Base-by-base conservation (phyloP, 768 basidiomycete species). In the Termitomyces sp. region DNA sequence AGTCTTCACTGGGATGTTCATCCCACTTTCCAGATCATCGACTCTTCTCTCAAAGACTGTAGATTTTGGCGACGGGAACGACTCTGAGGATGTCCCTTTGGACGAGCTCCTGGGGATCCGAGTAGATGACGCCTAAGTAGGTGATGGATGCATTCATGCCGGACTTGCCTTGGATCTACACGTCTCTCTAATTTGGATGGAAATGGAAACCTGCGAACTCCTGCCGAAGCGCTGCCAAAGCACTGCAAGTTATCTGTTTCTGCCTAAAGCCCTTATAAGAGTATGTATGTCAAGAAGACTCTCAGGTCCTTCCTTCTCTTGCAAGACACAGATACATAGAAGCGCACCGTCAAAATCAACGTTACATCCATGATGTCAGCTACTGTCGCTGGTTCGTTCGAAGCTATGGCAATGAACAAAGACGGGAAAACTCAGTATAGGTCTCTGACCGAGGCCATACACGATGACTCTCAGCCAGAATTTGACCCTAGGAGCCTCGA, bases 181-280 rank as follows among this genome's bases (percentile, higher is more conserved):
- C n/a, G n/a, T n/a, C n/a, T n/a, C n/a, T n/a, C n/a, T n/a, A n/a
- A n/a, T n/a, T n/a, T n/a, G n/a, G n/a, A n/a, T n/a, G n/a, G n/a
- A n/a, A n/a, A n/a, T n/a, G n/a, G n/a, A n/a, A n/a, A n/a, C n/a
- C n/a, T n/a, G n/a, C n/a, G n/a, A n/a, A n/a, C n/a, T n/a, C n/a
- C n/a, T n/a, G n/a, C n/a, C n/a, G n/a, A n/a, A n/a, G n/a, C n/a
- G n/a, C n/a, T n/a, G n/a, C n/a, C n/a, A n/a, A n/a, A n/a, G n/a
- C n/a, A n/a, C n/a, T n/a, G n/a, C n/a, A n/a, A 6, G 29, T 72
- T 72, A 74, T 4, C n/a, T 73, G 65, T 34, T 26, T 31, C 16
- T 47, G 54, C 20, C 32, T 31, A 24, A 32, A 41, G 18, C 26
- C 18, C 39, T n/a, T 1, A 16, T 37, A 18, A 9, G n/a, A n/a